phyloP scores from a whole-genome alignment of 805 yeast genomes.

The Nakazawaea ernobii region DNA sequence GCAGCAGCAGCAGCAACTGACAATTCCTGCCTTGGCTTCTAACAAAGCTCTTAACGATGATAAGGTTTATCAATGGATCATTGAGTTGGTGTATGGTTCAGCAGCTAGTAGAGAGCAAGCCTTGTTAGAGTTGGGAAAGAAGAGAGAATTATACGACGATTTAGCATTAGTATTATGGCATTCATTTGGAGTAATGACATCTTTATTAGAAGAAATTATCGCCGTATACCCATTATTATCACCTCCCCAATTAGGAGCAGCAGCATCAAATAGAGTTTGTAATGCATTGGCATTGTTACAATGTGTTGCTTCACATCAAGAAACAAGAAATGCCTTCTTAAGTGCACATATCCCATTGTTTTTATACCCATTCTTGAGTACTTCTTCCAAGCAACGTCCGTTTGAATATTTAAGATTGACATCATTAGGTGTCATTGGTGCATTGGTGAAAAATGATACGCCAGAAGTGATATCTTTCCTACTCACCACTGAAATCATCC shows the following conservation, averaged over 20 bases:
- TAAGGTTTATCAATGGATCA: slow-evolving; percentile 84
- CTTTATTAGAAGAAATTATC: slow-evolving; percentile 81
- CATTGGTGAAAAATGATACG: slow-evolving; percentile 91
- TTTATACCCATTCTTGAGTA: slow-evolving; percentile 87
- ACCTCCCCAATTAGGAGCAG: slow-evolving; percentile 80
- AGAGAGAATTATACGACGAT: slow-evolving; percentile 92
- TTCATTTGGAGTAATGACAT: slow-evolving; percentile 94
- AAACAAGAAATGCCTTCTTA: slow-evolving; percentile 78
- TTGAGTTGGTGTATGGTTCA: slow-evolving; percentile 84
- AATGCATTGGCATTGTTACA: slow-evolving; percentile 92
- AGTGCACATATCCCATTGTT: slow-evolving; percentile 91
- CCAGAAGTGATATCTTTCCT: slow-evolving; percentile 90
- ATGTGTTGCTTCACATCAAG: slow-evolving; percentile 94
- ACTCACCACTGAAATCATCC: slow-evolving; percentile 93
- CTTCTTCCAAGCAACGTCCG: slow-evolving; percentile 85
- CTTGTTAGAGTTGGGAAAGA: slow-evolving; percentile 83
- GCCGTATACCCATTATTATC: slow-evolving; percentile 84
- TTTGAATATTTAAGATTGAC: slow-evolving; percentile 92
- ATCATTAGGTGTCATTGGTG: slow-evolving; percentile 94
- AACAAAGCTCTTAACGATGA: slow-evolving; percentile 61
- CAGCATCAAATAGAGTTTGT: slow-evolving; percentile 90
- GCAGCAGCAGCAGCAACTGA: not conserved
- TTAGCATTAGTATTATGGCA: slow-evolving; percentile 91
- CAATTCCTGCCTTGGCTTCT: slow-evolving; percentile 8
- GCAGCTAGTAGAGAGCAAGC: slow-evolving; percentile 78